Evolutionary conservation across 371 early-diverging fungal genomes (phyloP).

Genomic region (Mucor indicus): DNA sequence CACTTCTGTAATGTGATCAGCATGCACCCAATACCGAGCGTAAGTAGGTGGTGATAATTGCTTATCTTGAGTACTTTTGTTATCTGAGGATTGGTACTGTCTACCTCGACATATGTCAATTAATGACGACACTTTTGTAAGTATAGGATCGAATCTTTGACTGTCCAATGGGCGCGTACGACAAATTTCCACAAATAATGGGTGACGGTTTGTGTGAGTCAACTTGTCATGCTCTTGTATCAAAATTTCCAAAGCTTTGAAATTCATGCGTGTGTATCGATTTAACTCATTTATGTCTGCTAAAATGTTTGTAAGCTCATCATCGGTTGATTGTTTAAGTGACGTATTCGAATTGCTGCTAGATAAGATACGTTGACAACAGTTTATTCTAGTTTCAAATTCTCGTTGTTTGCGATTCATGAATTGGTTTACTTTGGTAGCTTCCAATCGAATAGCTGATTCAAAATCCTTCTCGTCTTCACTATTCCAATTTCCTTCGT

Average conservation of each 20-base stretch:
- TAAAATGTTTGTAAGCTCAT: slow-evolving; percentile 71
- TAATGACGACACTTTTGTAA: slow-evolving; percentile 79
- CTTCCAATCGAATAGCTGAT: slow-evolving; percentile 77
- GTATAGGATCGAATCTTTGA: slow-evolving; percentile 69
- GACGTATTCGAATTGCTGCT: too few species aligned
- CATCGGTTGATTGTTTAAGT: slow-evolving; percentile 53
- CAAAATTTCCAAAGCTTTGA: slow-evolving; percentile 90
- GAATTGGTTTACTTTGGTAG: slow-evolving; percentile 73
- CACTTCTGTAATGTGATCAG: slow-evolving; percentile 94
- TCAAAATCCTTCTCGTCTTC: slow-evolving; percentile 86
- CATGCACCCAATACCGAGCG: slow-evolving; percentile 97
- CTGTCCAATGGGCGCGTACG: slow-evolving; percentile 27
- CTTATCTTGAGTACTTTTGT: background rate
- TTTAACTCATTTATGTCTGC: slow-evolving; percentile 86
- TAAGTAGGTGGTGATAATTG: slow-evolving; percentile 26
- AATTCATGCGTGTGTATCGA: slow-evolving; percentile 92
- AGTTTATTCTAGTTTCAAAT: slow-evolving; percentile 76
- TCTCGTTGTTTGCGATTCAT: slow-evolving; percentile 76
- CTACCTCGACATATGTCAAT: slow-evolving; percentile 77
- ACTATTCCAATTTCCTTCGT: slow-evolving; percentile 50
- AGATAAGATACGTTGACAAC: slow-evolving; percentile 52
- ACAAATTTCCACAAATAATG: slow-evolving; percentile 24
- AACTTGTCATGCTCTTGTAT: slow-evolving; percentile 80
- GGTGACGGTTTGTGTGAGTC: slow-evolving; percentile 9
- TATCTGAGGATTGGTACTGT: background rate